Percentiles rank a stretch among this genome's conserved stretches.
phyloP scores from a whole-genome alignment of 1,284 basidiomycete species.

The Cerioporus squamosus region DNA sequence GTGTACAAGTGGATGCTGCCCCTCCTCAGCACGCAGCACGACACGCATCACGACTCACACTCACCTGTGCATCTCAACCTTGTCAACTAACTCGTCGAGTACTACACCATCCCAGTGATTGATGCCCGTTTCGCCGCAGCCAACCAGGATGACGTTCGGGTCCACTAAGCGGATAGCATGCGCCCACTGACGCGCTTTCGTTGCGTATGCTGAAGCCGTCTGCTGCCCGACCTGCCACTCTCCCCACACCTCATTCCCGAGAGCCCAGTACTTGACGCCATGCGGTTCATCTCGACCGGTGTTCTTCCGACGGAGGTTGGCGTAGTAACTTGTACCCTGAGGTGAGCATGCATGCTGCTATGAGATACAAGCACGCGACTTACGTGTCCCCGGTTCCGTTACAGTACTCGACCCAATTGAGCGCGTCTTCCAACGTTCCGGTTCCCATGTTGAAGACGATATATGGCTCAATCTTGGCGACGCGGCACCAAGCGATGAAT shows the following conservation, averaged over 20 bases:
- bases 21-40: neutral
- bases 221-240: conserved; percentile 72
- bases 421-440: conserved; percentile 62
- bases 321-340: conserved; percentile 50
- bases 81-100: conserved; percentile 37
- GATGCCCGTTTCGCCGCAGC: conserved; percentile 61
- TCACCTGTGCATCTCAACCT: conserved; percentile 39
- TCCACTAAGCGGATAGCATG: conserved; percentile 66
- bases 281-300: conserved; percentile 61
- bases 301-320: conserved; percentile 62
- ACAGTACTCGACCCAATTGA: conserved; percentile 73
- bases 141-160: conserved; percentile 58
- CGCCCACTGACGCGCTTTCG: conserved; percentile 65
- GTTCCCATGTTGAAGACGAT: conserved; percentile 73
- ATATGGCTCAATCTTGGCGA: conserved; percentile 58
- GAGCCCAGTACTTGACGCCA: conserved; percentile 37
- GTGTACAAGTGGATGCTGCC: conserved; percentile 32
- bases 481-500: conserved; percentile 53
- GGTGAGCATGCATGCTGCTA: conserved; percentile 3
- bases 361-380: conserved; percentile 28
- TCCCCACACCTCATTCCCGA: conserved; percentile 61
- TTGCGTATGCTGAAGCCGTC: conserved; percentile 60
- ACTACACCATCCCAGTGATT: conserved; percentile 42
- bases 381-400: conserved; percentile 48
- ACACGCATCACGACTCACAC: neutral